phyloP scores from a whole-genome alignment of 257 asterid genomes.

The Forsythia suspensa region DNA sequence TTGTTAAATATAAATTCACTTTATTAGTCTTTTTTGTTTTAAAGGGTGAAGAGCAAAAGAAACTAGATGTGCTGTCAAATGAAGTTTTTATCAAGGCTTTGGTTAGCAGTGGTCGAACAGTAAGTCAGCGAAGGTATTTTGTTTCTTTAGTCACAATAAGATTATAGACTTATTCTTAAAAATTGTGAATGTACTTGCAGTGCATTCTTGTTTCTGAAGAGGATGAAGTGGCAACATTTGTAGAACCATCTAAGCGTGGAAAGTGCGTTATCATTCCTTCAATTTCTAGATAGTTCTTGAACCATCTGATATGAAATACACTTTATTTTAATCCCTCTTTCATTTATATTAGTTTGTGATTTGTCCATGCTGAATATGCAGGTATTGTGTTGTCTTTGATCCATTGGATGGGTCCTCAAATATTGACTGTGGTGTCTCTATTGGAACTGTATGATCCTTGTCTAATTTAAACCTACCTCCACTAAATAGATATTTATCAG shows the following conservation, averaged over 20 bases:
- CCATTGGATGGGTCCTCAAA: conserved; percentile 99
- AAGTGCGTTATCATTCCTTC: conserved; percentile 46
- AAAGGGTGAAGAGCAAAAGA: conserved; percentile 97
- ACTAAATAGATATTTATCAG: background rate
- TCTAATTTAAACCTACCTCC: conserved; percentile 6
- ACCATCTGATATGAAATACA: background rate
- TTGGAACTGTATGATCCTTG: conserved; percentile 73
- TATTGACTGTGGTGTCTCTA: conserved; percentile 95
- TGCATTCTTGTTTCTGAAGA: conserved; percentile 96
- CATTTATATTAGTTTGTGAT: conserved; percentile 6
- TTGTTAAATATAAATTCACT: conserved; percentile 1
- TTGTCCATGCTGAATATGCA: conserved; percentile 27
- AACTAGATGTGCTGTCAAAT: conserved; percentile 90
- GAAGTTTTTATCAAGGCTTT: conserved; percentile 91
- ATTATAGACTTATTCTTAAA: background rate
- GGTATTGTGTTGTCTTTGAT: conserved; percentile 94
- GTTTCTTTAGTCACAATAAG: background rate
- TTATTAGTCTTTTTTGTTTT: conserved; percentile 4
- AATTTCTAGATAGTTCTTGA: background rate
- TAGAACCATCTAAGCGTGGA: conserved; percentile 76
- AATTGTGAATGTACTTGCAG: conserved; percentile 43
- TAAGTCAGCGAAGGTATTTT: conserved; percentile 31
- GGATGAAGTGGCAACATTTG: conserved; percentile 88
- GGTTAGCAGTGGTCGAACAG: conserved; percentile 95
- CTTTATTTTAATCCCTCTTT: background rate